These are phyloP conservation scores for Agrostemma githago DNA, from an alignment of 148 eudicot genomes.

Conservation along the genomic window DNA sequence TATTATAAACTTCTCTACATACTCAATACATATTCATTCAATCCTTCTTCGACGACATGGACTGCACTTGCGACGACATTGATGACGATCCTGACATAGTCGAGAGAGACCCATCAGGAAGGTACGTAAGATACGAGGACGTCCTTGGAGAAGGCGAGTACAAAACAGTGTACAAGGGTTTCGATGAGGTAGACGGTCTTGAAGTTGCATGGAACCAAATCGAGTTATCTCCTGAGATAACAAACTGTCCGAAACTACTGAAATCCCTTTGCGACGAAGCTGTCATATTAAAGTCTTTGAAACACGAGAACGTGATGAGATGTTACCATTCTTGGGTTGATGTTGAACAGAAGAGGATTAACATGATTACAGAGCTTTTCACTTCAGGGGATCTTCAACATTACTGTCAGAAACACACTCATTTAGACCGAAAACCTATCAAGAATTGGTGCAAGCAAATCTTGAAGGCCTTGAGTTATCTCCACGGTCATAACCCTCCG, in stretches of 20 bases:
- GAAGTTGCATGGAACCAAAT: slow-evolving; percentile 15
- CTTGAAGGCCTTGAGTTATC: slow-evolving; percentile 21
- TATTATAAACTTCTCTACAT: too few species aligned
- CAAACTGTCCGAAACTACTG: not conserved
- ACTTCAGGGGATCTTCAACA: slow-evolving; percentile 30
- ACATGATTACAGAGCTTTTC: slow-evolving; percentile 31
- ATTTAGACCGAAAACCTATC: slow-evolving; percentile 19
- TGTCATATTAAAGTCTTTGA: slow-evolving; percentile 18
- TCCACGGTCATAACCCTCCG: slow-evolving; percentile 28
- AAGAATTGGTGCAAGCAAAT: slow-evolving; percentile 32
- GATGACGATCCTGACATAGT: not conserved
- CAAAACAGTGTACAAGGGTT: slow-evolving; percentile 13
- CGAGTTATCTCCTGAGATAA: not conserved
- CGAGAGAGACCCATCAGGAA: slow-evolving; percentile 7
- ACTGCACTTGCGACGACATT: not conserved
- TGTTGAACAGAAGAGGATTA: slow-evolving; percentile 15
- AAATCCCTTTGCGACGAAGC: slow-evolving; percentile 3
- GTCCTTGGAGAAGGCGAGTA: not conserved
- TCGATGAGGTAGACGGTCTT: slow-evolving; percentile 7
- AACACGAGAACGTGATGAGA: slow-evolving; percentile 29
- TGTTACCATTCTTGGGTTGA: slow-evolving; percentile 33
- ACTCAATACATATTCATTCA: too few species aligned
- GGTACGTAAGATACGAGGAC: slow-evolving; percentile 12
- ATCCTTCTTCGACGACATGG: not conserved
- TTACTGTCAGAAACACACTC: slow-evolving; percentile 23